These are phyloP conservation scores for Dendrobium nobile DNA, from an alignment of 106 monocot genomes.

Conservation along the genomic window DNA sequence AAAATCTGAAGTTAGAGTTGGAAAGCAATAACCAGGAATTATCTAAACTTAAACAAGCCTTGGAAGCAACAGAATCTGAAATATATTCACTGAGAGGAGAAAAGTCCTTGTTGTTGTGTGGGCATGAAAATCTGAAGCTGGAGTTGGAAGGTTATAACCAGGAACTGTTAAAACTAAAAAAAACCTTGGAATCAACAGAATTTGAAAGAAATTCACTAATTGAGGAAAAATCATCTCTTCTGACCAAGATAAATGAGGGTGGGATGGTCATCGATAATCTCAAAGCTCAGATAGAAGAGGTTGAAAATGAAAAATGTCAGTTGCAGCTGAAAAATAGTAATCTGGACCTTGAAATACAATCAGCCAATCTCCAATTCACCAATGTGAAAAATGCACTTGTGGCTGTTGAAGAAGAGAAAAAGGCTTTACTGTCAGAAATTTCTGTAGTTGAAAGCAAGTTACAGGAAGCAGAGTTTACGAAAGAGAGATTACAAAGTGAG, in stretches of 20 bases:
- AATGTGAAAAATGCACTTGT: slow-evolving; percentile 11
- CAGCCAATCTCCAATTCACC: slow-evolving; percentile 3
- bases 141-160: slow-evolving; percentile 16
- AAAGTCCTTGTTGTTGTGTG: slow-evolving; percentile 5
- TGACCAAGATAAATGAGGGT: slow-evolving; percentile 12
- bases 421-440: slow-evolving; percentile 16
- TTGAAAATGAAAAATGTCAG: slow-evolving; percentile 18
- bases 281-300: slow-evolving; percentile 15
- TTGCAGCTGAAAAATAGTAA: slow-evolving; percentile 30
- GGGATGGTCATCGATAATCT: not conserved
- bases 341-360: slow-evolving; percentile 15
- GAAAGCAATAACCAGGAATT: not conserved
- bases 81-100: slow-evolving; percentile 6
- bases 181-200: slow-evolving; percentile 10
- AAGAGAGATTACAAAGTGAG: slow-evolving; percentile 18
- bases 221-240: slow-evolving; percentile 15
- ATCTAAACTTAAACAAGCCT: not conserved
- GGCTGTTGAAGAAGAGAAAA: slow-evolving; percentile 27
- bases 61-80: slow-evolving; percentile 10
- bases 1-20: not conserved
- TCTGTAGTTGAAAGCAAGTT: slow-evolving; percentile 9
- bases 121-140: slow-evolving; percentile 21
- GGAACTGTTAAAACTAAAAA: slow-evolving; percentile 21
- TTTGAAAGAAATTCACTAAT: slow-evolving; percentile 6
- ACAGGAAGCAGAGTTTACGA: slow-evolving; percentile 13